Evolutionary conservation across 495 filamentous ascomycete genomes (phyloP).

Genomic region (Pyronema domesticum): DNA sequence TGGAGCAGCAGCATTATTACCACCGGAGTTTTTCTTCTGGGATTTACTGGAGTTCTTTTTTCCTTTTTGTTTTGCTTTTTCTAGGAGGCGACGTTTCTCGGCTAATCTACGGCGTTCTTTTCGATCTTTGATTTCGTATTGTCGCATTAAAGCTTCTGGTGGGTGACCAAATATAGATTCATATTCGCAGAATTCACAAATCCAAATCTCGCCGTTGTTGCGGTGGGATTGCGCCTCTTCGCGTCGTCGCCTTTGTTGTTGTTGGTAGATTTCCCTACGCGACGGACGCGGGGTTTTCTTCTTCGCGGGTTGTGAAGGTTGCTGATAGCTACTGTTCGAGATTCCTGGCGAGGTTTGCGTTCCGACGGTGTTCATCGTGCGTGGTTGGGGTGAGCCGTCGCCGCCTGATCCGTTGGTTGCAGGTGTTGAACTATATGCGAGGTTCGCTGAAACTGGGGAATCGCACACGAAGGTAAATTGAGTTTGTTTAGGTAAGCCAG

Average conservation of each 20-base stretch:
- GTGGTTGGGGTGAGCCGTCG: conserved; percentile 10
- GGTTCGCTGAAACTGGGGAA: conserved; percentile 16
- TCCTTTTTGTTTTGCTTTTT: conserved; percentile 90
- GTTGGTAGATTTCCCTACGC: conserved; percentile 40
- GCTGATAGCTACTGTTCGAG: conserved; percentile 20
- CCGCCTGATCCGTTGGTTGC: conserved; percentile 3
- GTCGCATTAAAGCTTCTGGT: conserved; percentile 66
- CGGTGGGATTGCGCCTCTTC: conserved; percentile 59
- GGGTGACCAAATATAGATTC: conserved; percentile 69
- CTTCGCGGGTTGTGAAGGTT: conserved; percentile 31
- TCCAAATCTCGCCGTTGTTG: conserved; percentile 57
- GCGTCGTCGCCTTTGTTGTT: conserved; percentile 45
- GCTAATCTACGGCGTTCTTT: conserved; percentile 62
- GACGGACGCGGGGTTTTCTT: conserved; percentile 39
- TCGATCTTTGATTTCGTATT: conserved; percentile 88
- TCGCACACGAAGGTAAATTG: conserved; percentile 24
- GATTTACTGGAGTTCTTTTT: conserved; percentile 52
- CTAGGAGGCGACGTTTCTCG: conserved; percentile 66
- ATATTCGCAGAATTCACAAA: conserved; percentile 87
- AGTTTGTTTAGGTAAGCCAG: conserved; percentile 20
- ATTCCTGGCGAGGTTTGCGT: conserved; percentile 25
- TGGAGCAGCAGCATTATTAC: conserved; percentile 8
- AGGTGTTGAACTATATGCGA: conserved; percentile 11
- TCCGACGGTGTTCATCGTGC: conserved; percentile 23
- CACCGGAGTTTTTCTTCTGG: conserved; percentile 35